phyloP scores from a whole-genome alignment of 495 filamentous ascomycete species.

The Thermothielavioides terrestris region DNA sequence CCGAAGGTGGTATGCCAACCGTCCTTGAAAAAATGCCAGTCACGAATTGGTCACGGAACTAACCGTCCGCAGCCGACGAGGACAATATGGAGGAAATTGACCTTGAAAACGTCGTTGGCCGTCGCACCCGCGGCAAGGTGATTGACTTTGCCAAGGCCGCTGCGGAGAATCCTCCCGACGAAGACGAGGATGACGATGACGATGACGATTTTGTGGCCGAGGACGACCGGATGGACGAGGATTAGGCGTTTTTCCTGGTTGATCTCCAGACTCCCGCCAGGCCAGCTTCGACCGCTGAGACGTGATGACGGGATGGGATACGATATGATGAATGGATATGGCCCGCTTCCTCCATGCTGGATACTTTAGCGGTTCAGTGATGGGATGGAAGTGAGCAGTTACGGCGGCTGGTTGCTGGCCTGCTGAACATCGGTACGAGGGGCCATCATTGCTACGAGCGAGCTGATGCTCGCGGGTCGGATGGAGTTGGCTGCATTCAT shows the following conservation, averaged over 20 bases:
- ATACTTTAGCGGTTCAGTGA: background rate
- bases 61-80: slow-evolving; percentile 41
- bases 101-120: slow-evolving; percentile 77
- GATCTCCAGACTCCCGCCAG: background rate
- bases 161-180: slow-evolving; percentile 55
- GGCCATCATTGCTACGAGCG: background rate
- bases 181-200: slow-evolving; percentile 75
- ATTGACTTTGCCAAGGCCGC: slow-evolving; percentile 80
- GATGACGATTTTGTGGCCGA: slow-evolving; percentile 48
- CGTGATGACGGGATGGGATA: slow-evolving; percentile 4
- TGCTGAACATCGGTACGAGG: background rate
- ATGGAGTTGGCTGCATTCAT: background rate
- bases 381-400: background rate
- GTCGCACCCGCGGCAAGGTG: slow-evolving; percentile 75
- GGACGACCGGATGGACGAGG: slow-evolving; percentile 44
- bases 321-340: slow-evolving; percentile 8
- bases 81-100: slow-evolving; percentile 88
- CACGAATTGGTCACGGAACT: background rate
- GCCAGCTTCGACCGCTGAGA: background rate
- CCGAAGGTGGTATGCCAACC: slow-evolving; percentile 36
- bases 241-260: slow-evolving; percentile 17
- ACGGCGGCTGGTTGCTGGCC: background rate
- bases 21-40: background rate
- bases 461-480: background rate
- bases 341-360: background rate